Base-by-base conservation (phyloP, 148 eudicot species). In the Drosera capensis region DNA sequence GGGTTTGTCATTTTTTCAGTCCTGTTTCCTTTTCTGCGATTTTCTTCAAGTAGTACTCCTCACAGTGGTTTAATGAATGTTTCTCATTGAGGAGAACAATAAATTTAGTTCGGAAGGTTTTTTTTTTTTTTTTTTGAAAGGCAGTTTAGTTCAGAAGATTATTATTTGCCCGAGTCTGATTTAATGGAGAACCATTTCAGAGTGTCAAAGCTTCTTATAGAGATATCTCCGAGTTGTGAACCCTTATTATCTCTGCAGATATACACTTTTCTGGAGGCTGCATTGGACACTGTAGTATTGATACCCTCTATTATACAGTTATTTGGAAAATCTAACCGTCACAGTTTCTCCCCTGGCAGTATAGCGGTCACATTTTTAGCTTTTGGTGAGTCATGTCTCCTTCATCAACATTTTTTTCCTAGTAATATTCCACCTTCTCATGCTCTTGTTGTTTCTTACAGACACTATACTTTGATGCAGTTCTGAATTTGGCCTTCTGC, bases 401-500 rank as follows among this genome's bases (percentile, higher is more conserved):
- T 51, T 17, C 41, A 25, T 21, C 31, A 22, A 30, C 47, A 44
- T 43, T 45, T 20, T 43, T 23, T 12, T 38, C 28, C 11, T 30
- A 26, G 14, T 25, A 31, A 42, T 18, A 49, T 47, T 47, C 54
- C 41, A 25, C 46, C 24, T 50, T 66, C 67, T 71, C 70, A 60
- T 65, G 20, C 25, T 34, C 52, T 49, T 22, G 29, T 35, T 53
- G 48, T 66, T 56, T 54, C 77, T 77, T 71, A 74, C 70, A 65
- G 70, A 71, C 67, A 57, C 55, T 73, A 60, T 70, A 38, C 65
- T 59, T 68, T 71, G 60, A 65, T 79, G 94, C 96, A 87, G 96
- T 87, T 70, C 62, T 87, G 37, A 87, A 82, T 66, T 56, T 87
- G 54, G 94, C 94, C 55, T 87, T 87, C 66, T 69, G 79, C 34